Conservation (phyloP, 352 stramenopile species). For the Aphanomyces invadans region DNA sequence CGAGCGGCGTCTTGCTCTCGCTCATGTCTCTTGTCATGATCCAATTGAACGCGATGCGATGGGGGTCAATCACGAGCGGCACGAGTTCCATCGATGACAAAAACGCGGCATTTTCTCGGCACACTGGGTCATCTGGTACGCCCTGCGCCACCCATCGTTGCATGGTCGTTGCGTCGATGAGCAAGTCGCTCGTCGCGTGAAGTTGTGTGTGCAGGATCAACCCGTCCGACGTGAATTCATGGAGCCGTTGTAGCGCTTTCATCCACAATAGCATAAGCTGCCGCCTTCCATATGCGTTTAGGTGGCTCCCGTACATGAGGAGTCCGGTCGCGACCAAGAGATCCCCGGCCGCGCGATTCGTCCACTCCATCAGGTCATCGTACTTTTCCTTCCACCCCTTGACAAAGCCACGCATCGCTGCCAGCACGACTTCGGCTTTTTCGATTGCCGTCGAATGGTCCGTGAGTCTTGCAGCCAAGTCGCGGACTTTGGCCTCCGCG, state of each 20-base stretch:
- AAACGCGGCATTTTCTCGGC: constrained; percentile 43
- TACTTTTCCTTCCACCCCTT: constrained; percentile 35
- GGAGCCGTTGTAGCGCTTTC: constrained; percentile 26
- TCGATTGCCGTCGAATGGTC: constrained; percentile 16
- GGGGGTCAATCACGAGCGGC: constrained; percentile 53
- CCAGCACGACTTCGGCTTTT: constrained; percentile 14
- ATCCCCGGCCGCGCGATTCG: constrained; percentile 42
- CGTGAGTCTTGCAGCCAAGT: constrained; percentile 10
- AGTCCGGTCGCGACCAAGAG: constrained; percentile 51
- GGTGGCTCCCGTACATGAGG: constrained; percentile 39
- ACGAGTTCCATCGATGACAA: constrained; percentile 35
- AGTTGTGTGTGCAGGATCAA: constrained; percentile 27
- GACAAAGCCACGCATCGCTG: constrained; percentile 25
- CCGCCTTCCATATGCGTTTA: constrained; percentile 20
- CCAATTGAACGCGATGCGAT: constrained; percentile 46
- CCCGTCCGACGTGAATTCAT: constrained; percentile 28
- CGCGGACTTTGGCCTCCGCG: constrained; percentile 5
- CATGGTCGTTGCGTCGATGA: constrained; percentile 32
- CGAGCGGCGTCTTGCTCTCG: constrained; percentile 28
- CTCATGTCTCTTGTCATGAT: constrained; percentile 28
- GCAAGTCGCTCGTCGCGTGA: constrained; percentile 32
- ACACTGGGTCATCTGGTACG: constrained; percentile 33
- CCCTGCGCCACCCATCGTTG: constrained; percentile 41
- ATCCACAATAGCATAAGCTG: constrained; percentile 39
- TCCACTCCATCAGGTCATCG: constrained; percentile 39